Conservation (phyloP, 148 eudicot species). For the Arbutus unedo region DNA sequence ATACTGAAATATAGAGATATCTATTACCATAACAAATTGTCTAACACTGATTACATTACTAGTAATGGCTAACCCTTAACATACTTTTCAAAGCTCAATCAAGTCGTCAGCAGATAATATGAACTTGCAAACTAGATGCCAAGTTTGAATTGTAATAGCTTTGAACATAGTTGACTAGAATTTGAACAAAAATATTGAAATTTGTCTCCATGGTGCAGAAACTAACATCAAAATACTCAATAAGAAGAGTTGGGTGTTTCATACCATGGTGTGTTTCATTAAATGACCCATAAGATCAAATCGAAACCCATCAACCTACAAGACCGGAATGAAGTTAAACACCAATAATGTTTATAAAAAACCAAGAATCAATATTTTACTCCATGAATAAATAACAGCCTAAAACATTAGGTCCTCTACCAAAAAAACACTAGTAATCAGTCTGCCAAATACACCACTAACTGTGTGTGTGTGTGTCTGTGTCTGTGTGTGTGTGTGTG, state of each 20-base stretch:
- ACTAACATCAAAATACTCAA: background rate
- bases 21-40: background rate
- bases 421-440: background rate
- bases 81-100: background rate
- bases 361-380: background rate
- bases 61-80: background rate
- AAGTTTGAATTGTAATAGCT: background rate
- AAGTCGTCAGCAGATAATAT: background rate
- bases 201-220: background rate
- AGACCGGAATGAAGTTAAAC: constrained; percentile 14
- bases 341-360: background rate
- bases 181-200: background rate
- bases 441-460: background rate
- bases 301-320: constrained; percentile 98
- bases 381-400: background rate
- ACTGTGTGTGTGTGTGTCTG: background rate
- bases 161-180: background rate
- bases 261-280: constrained; percentile 94
- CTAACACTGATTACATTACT: background rate
- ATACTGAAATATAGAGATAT: background rate
- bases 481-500: background rate
- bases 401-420: background rate
- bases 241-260: constrained; percentile 12
- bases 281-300: constrained; percentile 99
- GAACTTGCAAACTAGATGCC: background rate